Conservation (phyloP, 768 basidiomycete genomes). For the Hemileccinum rubropunctum region DNA sequence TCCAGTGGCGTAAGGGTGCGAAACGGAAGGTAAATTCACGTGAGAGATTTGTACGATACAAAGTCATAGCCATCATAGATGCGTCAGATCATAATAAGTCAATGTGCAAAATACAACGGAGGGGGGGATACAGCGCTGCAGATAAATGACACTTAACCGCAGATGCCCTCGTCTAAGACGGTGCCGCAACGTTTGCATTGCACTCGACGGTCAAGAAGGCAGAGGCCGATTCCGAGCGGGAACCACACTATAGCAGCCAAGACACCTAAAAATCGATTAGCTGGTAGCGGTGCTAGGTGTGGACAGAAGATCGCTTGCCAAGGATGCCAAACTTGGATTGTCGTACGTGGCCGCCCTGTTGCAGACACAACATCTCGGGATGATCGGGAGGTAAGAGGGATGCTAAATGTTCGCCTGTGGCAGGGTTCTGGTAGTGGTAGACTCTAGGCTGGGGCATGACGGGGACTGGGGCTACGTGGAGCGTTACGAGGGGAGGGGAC, state of each 20-base stretch:
- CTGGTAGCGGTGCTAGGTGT: not conserved
- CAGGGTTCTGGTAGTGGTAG: constrained; percentile 67
- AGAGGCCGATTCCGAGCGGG: constrained; percentile 76
- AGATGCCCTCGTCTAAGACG: constrained; percentile 37
- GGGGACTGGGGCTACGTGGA: constrained; percentile 31
- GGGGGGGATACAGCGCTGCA: not conserved
- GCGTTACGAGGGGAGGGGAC: constrained; percentile 13
- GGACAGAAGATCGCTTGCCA: constrained; percentile 41
- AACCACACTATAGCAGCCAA: constrained; percentile 87
- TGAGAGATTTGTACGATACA: constrained; percentile 16
- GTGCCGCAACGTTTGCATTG: constrained; percentile 54
- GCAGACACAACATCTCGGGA: constrained; percentile 85
- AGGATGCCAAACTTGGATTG: constrained; percentile 67
- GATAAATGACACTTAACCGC: constrained; percentile 16
- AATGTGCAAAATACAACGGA: not conserved
- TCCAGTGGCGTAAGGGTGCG: too few species aligned
- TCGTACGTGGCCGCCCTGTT: constrained; percentile 64
- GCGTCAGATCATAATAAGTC: not conserved
- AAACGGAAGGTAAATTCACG: not conserved
- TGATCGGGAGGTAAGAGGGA: constrained; percentile 73
- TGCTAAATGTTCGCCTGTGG: constrained; percentile 52
- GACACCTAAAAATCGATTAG: constrained; percentile 45
- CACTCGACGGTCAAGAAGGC: constrained; percentile 70
- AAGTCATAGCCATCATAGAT: not conserved
- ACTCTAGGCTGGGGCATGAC: constrained; percentile 46